phyloP scores from a whole-genome alignment of 2,329 filamentous ascomycete genomes.

The Cordyceps tenuipes region DNA sequence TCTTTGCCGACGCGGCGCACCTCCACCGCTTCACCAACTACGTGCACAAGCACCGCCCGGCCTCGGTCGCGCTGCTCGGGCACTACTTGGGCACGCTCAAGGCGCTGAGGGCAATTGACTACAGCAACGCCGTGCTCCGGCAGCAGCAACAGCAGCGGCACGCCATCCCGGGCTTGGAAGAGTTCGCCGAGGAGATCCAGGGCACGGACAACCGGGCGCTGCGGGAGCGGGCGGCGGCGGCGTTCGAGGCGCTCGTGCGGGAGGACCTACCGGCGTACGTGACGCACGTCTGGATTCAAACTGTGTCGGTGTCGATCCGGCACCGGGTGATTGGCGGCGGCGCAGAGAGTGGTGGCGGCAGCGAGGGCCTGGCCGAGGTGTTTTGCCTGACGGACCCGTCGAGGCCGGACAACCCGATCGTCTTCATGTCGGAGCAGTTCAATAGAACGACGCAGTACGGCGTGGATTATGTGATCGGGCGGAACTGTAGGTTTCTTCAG shows the following conservation, averaged over 20 bases:
- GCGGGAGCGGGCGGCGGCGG: constrained; percentile 52
- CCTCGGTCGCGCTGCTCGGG: constrained; percentile 56
- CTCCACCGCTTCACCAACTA: constrained; percentile 61
- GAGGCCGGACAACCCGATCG: constrained; percentile 62
- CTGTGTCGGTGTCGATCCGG: constrained; percentile 58
- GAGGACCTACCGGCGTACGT: constrained; percentile 67
- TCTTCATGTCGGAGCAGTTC: constrained; percentile 70
- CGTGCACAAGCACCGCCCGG: constrained; percentile 48
- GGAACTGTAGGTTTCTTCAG: constrained; percentile 72
- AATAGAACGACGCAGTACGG: constrained; percentile 66
- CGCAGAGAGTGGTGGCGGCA: constrained; percentile 43
- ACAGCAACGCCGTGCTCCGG: constrained; percentile 49
- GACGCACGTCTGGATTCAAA: constrained; percentile 57
- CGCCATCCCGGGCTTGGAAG: constrained; percentile 11
- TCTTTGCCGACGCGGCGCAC: constrained; percentile 56
- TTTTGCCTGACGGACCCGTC: constrained; percentile 71
- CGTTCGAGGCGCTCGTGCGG: constrained; percentile 54
- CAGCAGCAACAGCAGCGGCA: constrained; percentile 6
- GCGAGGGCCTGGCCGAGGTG: constrained; percentile 65
- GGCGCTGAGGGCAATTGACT: constrained; percentile 60
- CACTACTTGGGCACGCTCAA: constrained; percentile 68
- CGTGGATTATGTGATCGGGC: constrained; percentile 54
- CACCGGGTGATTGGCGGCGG: constrained; percentile 59
- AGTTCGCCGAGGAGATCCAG: constrained; percentile 12
- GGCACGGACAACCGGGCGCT: constrained; percentile 48